These are phyloP conservation scores for Fusarium pseudonygamai DNA, from an alignment of 2,329 filamentous ascomycete genomes.

Conservation along the genomic window DNA sequence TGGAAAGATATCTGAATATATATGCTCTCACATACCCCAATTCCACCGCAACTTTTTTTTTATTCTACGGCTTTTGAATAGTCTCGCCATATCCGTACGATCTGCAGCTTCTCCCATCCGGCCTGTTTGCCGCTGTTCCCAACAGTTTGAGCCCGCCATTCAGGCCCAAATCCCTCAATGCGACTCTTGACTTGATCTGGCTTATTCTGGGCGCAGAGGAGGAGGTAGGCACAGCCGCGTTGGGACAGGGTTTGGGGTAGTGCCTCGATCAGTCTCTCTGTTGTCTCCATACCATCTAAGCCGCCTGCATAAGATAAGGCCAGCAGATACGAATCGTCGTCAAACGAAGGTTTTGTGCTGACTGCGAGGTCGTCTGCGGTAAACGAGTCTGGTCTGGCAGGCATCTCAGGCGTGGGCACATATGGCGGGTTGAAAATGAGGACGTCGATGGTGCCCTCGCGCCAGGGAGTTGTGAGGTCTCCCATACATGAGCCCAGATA, in stretches of 20 bases:
- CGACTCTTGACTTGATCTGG: conserved; percentile 76
- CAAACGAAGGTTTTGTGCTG: conserved; percentile 63
- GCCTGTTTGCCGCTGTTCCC: conserved; percentile 85
- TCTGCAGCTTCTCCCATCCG: conserved; percentile 93
- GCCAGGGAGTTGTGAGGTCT: conserved; percentile 74
- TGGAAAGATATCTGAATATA: conserved; percentile 47
- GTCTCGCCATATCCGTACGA: conserved; percentile 84
- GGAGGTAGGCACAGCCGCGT: conserved; percentile 84
- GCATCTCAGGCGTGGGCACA: conserved; percentile 84
- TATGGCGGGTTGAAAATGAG: conserved; percentile 98
- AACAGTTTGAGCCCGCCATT: conserved; percentile 81
- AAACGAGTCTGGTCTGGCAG: conserved; percentile 56
- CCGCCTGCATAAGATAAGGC: conserved; percentile 91
- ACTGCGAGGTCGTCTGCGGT: conserved; percentile 36
- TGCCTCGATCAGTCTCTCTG: conserved; percentile 76
- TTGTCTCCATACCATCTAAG: conserved; percentile 91
- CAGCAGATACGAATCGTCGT: conserved; percentile 84
- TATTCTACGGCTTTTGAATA: conserved; percentile 1
- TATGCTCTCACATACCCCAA: conserved; percentile 41
- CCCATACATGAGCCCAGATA: conserved; percentile 75
- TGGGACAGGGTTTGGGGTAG: conserved; percentile 71
- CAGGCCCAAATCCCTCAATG: conserved; percentile 61
- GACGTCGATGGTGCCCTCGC: conserved; percentile 72
- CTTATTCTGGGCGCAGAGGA: conserved; percentile 91
- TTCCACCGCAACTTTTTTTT: conserved; percentile 3